Conservation (phyloP, 192 early-diverging fungal genomes). For the Umbelopsis sp. region DNA sequence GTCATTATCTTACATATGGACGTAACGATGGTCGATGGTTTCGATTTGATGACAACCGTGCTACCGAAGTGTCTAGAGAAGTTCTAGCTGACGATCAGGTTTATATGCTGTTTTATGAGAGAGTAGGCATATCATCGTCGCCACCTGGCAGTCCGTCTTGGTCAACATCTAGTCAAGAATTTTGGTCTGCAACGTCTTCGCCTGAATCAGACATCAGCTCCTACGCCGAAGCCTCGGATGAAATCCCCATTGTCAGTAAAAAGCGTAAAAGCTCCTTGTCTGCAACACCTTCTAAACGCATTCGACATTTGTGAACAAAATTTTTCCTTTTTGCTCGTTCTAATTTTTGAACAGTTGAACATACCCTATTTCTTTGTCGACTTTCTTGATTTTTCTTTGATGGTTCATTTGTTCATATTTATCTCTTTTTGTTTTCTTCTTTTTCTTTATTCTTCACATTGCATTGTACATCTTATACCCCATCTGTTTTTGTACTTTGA, state of each 20-base stretch:
- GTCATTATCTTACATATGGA: slow-evolving; percentile 2
- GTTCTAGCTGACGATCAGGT: slow-evolving; percentile 45
- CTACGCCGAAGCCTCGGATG: neutral
- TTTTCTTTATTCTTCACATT: neutral
- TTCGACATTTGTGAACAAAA: neutral
- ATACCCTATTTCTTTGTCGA: neutral
- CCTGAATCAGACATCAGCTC: slow-evolving; percentile 18
- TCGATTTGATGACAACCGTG: slow-evolving; percentile 6
- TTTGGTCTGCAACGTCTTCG: slow-evolving; percentile 12
- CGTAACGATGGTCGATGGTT: slow-evolving; percentile 16
- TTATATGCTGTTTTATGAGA: slow-evolving; percentile 55
- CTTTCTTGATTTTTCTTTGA: neutral
- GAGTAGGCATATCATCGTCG: slow-evolving; percentile 8
- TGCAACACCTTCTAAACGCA: neutral
- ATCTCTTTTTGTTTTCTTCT: neutral
- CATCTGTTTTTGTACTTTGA: neutral
- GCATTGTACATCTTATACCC: slow-evolving; percentile 3
- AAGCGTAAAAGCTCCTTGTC: neutral
- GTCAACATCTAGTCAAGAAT: slow-evolving; percentile 12
- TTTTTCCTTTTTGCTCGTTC: neutral
- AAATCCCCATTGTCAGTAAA: neutral
- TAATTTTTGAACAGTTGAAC: neutral
- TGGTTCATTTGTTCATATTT: slow-evolving; percentile 3
- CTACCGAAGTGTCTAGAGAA: slow-evolving; percentile 13
- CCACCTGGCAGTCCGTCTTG: slow-evolving; percentile 12